Base-by-base conservation (phyloP, 202 grass and related monocot species). In the Eragrostis tef region DNA sequence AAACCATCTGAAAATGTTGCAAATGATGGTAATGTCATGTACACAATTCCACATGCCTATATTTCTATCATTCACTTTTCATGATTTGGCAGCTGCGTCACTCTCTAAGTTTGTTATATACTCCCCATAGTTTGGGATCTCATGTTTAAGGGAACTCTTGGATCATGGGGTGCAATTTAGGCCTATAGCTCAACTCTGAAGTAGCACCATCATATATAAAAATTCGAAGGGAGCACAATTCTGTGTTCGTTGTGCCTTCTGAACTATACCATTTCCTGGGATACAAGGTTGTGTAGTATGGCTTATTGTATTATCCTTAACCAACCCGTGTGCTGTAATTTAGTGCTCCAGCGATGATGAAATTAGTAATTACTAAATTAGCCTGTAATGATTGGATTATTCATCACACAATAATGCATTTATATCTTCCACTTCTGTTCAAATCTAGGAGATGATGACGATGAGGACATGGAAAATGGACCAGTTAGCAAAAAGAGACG, bases 401-500 rank as follows among this genome's bases (percentile, higher is more conserved):
- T 69, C 27, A 70, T 78, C 20, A 58, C 51, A 65, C n/a, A 62
- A n/a, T 67, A 79, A 59, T 54, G 17, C 42, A 50, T 82, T 65
- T 73, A 27, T 56, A 71, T 80, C 61, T 70, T 75, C 26, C 65
- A 64, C 46, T 68, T 67, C 54, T 77, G 26, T 25, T 62, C 44
- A 56, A 81, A 78, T 92, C 41, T 84, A 98, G 94, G 80, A 77
- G 89, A 90, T 88, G 93, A 95, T 54, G 96, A 90, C 64, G 96
- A 99, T 49, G 90, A 96, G 31, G 90, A 89, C 57, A 62, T 85
- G 81, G 88, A 87, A 85, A 91, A 93, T 78, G 85, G 80, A 85
- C 86, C 84, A 63, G 79, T 86, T 89, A 91, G 70, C 85, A 99
- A 99, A 93, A 95, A 84, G 59, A 89, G 89, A 52, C 91, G 93